Base-by-base conservation (phyloP, 1,139 yeast genomes). In the Hyphopichia fennica region DNA sequence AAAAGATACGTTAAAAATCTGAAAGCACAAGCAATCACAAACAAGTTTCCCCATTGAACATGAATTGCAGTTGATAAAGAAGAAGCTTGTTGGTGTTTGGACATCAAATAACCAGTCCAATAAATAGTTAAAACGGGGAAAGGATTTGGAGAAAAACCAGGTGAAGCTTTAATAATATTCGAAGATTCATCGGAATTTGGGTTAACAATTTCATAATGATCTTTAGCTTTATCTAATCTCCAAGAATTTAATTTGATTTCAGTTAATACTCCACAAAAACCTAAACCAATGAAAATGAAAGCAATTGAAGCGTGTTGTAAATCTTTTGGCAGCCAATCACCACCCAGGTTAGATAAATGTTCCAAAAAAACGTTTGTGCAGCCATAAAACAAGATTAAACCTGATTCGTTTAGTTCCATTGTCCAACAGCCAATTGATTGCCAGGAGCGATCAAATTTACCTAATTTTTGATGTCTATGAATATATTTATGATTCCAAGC, bases 101-200 rank as follows among this genome's bases (percentile, higher is more conserved):
- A 89, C 99, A 93, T 93, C 48, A 93, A 73, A n/a, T 85, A 75
- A 20, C 99, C 99, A 1, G 98, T 93, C 96, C 97, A 93, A 65
- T 87, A 93, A 32, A 93, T 87, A 10, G 95, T 89, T 50, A 93
- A 77, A 2, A 89, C 81, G 1, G 99, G 98, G 78, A 93, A 88
- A 17, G 97, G 97, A 59, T 93, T 93, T 39, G 91, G 90, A 3
- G 89, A 81, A 57, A 71, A 86, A 0, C 95, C 95, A 1, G 91
- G 90, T 1, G 82, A 61, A 7, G 83, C 85, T 46, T 70, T 71
- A 11, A 54, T 37, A 4, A 66, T 48, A 20, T 43, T 49, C 19
- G 29, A 44, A 27, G 27, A 10, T 7, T 25, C 28, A 9, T 20
- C 23, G 17, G 40, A 35, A n/a, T 27, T 19, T 14, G 23, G 28